These are phyloP conservation scores for Gossypium thurberi DNA, from an alignment of 345 rosid species.

Conservation along the genomic window DNA sequence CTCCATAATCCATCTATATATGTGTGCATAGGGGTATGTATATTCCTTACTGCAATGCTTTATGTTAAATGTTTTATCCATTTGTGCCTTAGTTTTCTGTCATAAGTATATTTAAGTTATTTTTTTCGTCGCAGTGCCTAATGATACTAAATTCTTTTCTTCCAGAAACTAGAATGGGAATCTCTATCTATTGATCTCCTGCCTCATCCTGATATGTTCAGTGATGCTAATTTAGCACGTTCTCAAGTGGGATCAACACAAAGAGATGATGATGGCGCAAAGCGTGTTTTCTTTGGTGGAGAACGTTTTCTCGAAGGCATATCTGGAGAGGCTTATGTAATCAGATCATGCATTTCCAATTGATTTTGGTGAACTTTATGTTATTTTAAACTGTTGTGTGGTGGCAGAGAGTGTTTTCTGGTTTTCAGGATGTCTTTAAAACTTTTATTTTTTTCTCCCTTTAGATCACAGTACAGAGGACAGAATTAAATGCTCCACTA, in stretches of 20 bases:
- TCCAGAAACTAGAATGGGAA: constrained; percentile 98
- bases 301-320: constrained; percentile 96
- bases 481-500: constrained; percentile 78
- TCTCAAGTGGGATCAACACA: constrained; percentile 50
- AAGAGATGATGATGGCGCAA: constrained; percentile 98
- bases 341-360: constrained; percentile 17
- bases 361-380: constrained; percentile 17
- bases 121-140: constrained; percentile 10
- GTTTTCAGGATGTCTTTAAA: constrained; percentile 11
- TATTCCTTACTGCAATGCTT: not conserved
- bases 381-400: constrained; percentile 5
- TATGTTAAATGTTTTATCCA: constrained; percentile 1
- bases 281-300: constrained; percentile 98
- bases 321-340: constrained; percentile 94
- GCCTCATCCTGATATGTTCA: constrained; percentile 99
- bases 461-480: constrained; percentile 96
- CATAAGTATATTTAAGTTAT: not conserved
- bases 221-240: constrained; percentile 77
- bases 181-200: constrained; percentile 93
- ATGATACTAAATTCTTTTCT: constrained; percentile 27
- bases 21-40: not conserved
- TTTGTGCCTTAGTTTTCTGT: not conserved
- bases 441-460: constrained; percentile 10
- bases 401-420: constrained; percentile 7
- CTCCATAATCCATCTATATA: not conserved